These are phyloP conservation scores for Tieghemostelium lacteum DNA, from an alignment of 78 protist genomes.

Conservation along the genomic window DNA sequence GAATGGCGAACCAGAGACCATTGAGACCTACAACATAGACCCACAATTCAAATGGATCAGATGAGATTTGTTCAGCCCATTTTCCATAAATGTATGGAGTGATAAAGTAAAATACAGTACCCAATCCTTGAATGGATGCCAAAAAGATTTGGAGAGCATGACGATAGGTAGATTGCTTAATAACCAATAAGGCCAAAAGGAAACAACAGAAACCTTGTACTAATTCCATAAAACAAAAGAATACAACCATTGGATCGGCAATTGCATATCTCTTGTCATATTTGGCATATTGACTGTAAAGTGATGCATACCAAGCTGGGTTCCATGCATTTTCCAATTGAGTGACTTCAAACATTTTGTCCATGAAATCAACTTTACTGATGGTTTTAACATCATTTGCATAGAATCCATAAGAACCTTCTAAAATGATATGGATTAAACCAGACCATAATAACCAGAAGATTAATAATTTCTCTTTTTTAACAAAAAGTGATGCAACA, in stretches of 20 bases:
- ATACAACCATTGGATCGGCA: conserved; percentile 76
- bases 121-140: conserved; percentile 55
- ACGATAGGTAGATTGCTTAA: conserved; percentile 24
- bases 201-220: conserved; percentile 66
- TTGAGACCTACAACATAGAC: conserved; percentile 80
- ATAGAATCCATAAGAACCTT: conserved; percentile 74
- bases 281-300: conserved; percentile 65
- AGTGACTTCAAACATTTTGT: conserved; percentile 46
- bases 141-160: conserved; percentile 81
- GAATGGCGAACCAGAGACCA: conserved; percentile 71
- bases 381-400: conserved; percentile 59
- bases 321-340: conserved; percentile 40
- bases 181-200: conserved; percentile 30
- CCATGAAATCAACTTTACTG: conserved; percentile 25
- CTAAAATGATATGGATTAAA: conserved; percentile 61
- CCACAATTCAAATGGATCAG: conserved; percentile 81
- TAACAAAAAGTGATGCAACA: conserved; percentile 22
- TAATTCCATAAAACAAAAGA: conserved; percentile 70
- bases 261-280: conserved; percentile 46
- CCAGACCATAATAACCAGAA: conserved; percentile 81
- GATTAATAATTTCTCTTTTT: conserved; percentile 31
- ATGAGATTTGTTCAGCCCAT: conserved; percentile 58
- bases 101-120: conserved; percentile 79
- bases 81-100: conserved; percentile 79
- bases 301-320: conserved; percentile 62